Percentiles rank a stretch among this genome's conserved stretches.
phyloP scores from a whole-genome alignment of 768 basidiomycete genomes.

The Suillus variegatus region DNA sequence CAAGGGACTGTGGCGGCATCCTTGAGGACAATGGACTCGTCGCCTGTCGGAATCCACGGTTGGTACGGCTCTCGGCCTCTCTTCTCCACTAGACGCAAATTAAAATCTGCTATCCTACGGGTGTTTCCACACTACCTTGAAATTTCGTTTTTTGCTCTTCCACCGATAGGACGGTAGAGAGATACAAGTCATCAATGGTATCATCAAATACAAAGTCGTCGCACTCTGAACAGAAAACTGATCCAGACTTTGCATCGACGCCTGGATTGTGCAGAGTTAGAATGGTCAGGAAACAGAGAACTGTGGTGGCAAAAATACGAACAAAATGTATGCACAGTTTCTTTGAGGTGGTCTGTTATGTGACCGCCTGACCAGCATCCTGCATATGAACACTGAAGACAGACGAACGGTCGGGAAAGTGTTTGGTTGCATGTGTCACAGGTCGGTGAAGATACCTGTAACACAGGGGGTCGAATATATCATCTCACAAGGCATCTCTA shows the following conservation, averaged over 20 bases:
- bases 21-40: slow-evolving; percentile 47
- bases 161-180: slow-evolving; percentile 45
- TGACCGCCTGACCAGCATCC: slow-evolving; percentile 74
- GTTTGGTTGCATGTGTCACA: slow-evolving; percentile 61
- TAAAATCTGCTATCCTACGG: neutral
- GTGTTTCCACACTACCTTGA: slow-evolving; percentile 42
- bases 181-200: slow-evolving; percentile 47
- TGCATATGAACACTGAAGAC: slow-evolving; percentile 67
- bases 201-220: slow-evolving; percentile 73
- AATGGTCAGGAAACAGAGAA: neutral
- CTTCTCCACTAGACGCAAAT: slow-evolving; percentile 34
- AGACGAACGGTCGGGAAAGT: slow-evolving; percentile 67
- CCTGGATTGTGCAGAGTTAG: slow-evolving; percentile 42
- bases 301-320: slow-evolving; percentile 29
- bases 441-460: slow-evolving; percentile 55
- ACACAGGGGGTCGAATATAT: neutral
- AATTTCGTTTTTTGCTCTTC: slow-evolving; percentile 67
- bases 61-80: slow-evolving; percentile 48
- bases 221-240: slow-evolving; percentile 72
- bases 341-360: slow-evolving; percentile 54
- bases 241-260: slow-evolving; percentile 73
- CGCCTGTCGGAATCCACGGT: slow-evolving; percentile 47
- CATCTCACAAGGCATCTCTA: neutral
- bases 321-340: slow-evolving; percentile 67
- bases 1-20: slow-evolving; percentile 60